These are phyloP conservation scores for Phaeophleospora eucalypticola DNA, from an alignment of 2,329 filamentous ascomycete species.

Conservation along the genomic window DNA sequence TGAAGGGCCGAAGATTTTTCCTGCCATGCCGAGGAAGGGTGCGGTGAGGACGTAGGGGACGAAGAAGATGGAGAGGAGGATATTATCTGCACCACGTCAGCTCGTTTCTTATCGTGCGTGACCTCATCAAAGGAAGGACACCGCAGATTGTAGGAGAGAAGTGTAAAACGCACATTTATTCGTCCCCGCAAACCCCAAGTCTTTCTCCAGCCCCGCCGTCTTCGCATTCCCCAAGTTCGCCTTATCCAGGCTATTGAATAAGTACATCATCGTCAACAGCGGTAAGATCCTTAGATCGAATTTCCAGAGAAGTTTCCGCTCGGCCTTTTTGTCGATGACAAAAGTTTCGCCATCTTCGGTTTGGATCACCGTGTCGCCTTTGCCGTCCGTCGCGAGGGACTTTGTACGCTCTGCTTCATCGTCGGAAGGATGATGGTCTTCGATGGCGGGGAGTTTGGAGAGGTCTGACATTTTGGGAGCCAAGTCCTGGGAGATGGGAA, in stretches of 20 bases:
- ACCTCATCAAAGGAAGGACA: too few species aligned
- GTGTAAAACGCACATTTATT: conserved; percentile 44
- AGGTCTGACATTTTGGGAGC: conserved; percentile 5
- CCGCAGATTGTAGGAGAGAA: not conserved
- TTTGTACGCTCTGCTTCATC: conserved; percentile 9
- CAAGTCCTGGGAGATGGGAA: not conserved
- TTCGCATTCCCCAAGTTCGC: conserved; percentile 42
- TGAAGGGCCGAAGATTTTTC: conserved; percentile 64
- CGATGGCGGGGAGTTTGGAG: conserved; percentile 9
- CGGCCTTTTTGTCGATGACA: conserved; percentile 43
- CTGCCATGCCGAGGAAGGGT: conserved; percentile 61
- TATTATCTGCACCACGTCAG: conserved; percentile 51
- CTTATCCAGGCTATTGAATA: conserved; percentile 53
- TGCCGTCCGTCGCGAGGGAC: conserved; percentile 15
- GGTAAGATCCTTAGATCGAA: conserved; percentile 55
- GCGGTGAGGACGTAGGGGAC: conserved; percentile 69
- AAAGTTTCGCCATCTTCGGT: conserved; percentile 26
- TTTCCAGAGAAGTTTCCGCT: conserved; percentile 50
- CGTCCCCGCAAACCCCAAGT: conserved; percentile 55
- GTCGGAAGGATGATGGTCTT: conserved; percentile 5
- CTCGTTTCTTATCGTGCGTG: too few species aligned
- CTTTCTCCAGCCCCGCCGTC: conserved; percentile 44
- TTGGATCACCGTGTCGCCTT: conserved; percentile 20
- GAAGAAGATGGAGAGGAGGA: conserved; percentile 68
- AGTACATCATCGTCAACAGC: conserved; percentile 57